Base-by-base conservation (phyloP, 306 rosid genomes). In the Elaeagnus macrophylla region DNA sequence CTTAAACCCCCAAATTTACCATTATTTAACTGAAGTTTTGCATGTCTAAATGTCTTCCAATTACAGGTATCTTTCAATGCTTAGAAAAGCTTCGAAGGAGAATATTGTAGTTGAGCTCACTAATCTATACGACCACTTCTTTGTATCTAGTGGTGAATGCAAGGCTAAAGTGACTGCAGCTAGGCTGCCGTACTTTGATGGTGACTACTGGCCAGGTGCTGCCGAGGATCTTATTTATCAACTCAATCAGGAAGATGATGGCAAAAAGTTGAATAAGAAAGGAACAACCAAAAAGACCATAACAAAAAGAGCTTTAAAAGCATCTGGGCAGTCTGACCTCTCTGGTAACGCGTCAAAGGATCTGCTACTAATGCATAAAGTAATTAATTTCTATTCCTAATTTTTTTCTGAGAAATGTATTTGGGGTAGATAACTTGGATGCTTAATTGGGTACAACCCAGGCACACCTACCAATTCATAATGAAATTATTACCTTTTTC, bases 121-220 rank as follows among this genome's bases (percentile, higher is more conserved):
- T 57, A 93, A 87, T 73, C 77, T 93, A 60, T 93, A 73, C 4
- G 99, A 93, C 65, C 99, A 93, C 79, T 93, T 93, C 84, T 93
- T 93, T 58, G 81, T 83, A 55, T 75, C 82, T 59, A 75, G 75
- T 56, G 88, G 89, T 57, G 99, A 93, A 79, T 66, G 88, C 73
- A 87, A 69, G 56, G 85, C 96, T 37, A 87, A 84, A 79, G 96
- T 93, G 39, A 93, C 99, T 13, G 99, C 96, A 14, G 81, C 99
- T 47, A 84, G 99, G 67, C 81, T 93, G 54, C 99, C 99, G 42
- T 93, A 93, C 74, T 93, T 93, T 75, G 99, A 93, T 65, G 99
- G 99, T 58, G 99, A 93, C 57, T 93, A 93, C 69, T 93, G 96
- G 99, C 96, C 99, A 17, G 96, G 99, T 64, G 96, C 99, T 61